Percentiles rank a stretch among this genome's conserved stretches.
Evolutionary conservation across 202 grass and related monocot species (phyloP).

Genomic region (Carex arenaria): DNA sequence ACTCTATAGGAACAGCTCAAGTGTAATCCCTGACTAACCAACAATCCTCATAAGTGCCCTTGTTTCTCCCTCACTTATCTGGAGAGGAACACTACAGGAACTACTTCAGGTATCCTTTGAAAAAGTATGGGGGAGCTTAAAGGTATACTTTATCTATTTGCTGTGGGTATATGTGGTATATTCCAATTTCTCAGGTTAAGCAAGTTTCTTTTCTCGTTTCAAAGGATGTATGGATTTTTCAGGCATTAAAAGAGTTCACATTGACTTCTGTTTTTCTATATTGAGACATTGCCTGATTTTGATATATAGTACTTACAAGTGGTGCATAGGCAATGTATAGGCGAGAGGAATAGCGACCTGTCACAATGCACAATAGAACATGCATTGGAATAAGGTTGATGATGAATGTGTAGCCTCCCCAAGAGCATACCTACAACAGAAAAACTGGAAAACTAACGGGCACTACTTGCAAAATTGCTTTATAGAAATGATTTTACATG

Average conservation of each 20-base stretch:
- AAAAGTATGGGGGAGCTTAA: background rate
- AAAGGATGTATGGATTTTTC: background rate
- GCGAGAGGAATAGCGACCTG: slow-evolving; percentile 89
- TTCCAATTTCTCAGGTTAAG: background rate
- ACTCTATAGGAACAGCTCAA: slow-evolving; percentile 1
- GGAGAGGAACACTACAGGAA: background rate
- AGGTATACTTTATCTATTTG: background rate
- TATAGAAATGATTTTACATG: slow-evolving; percentile 21
- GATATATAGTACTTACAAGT: slow-evolving; percentile 71
- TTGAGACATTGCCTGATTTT: background rate
- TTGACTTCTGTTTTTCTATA: background rate
- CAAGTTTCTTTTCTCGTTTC: background rate
- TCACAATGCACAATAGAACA: slow-evolving; percentile 95
- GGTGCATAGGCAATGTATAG: slow-evolving; percentile 99
- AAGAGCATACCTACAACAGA: slow-evolving; percentile 86
- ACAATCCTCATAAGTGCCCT: slow-evolving; percentile 3
- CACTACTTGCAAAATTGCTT: slow-evolving; percentile 27
- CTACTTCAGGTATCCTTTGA: background rate
- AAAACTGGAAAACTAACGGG: background rate
- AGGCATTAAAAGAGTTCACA: background rate
- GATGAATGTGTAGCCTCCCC: slow-evolving; percentile 99
- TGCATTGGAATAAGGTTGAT: slow-evolving; percentile 99
- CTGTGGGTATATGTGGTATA: background rate
- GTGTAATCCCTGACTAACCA: background rate
- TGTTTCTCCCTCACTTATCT: slow-evolving; percentile 9